These are phyloP conservation scores for Aphanocladium album DNA, from an alignment of 2,329 filamentous ascomycete genomes.

Conservation along the genomic window DNA sequence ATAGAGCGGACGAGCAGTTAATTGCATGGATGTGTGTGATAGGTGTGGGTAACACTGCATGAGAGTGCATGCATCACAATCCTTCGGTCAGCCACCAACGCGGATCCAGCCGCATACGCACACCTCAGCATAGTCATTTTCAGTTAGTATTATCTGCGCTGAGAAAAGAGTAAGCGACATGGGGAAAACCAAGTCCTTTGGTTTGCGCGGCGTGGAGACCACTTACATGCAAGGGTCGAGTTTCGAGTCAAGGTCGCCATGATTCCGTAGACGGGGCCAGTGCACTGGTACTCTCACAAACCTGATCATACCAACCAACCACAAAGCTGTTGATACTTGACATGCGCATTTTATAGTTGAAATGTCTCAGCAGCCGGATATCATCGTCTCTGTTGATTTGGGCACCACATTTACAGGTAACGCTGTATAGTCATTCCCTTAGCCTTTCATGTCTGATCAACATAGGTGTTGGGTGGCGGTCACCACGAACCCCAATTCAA, in stretches of 20 bases:
- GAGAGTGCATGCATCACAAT: neutral
- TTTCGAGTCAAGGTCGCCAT: neutral
- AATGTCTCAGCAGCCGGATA: constrained; percentile 27
- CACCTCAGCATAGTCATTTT: neutral
- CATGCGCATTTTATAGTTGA: no score
- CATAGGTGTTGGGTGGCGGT: constrained; percentile 34
- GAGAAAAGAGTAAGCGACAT: neutral
- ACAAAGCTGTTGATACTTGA: neutral
- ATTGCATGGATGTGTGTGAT: neutral
- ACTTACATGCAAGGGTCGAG: neutral
- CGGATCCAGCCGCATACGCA: constrained; percentile 1
- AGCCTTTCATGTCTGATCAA: neutral
- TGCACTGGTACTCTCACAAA: neutral
- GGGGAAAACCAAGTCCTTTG: neutral
- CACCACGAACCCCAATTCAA: constrained; percentile 36
- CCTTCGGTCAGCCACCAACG: neutral
- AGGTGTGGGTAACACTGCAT: neutral
- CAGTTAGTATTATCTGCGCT: neutral
- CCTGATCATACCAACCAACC: neutral
- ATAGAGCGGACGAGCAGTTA: no score
- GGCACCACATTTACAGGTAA: constrained; percentile 43
- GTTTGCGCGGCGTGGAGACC: neutral
- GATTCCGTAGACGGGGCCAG: neutral
- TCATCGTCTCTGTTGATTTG: constrained; percentile 39
- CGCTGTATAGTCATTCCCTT: neutral